These are phyloP conservation scores for Candida sojae DNA, from an alignment of 1,139 yeast species.

Conservation along the genomic window DNA sequence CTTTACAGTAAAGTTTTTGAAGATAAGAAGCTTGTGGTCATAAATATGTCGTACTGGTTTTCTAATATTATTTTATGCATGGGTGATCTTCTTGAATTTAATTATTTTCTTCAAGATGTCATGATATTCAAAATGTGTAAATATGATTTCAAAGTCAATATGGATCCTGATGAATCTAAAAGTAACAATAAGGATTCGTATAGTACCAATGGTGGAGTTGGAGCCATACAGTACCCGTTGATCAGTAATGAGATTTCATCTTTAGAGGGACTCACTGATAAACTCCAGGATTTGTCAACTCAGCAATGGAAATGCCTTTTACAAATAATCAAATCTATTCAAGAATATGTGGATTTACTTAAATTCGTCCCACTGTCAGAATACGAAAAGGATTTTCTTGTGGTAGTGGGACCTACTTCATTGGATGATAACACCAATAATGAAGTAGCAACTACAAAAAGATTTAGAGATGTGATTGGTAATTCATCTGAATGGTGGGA, in stretches of 20 bases:
- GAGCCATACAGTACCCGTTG: slow-evolving; percentile 10
- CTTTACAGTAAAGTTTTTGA: slow-evolving; percentile 11
- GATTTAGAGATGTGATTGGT: slow-evolving; percentile 7
- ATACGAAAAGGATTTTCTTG: slow-evolving; percentile 13
- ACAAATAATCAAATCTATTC: slow-evolving; percentile 15
- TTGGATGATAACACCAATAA: slow-evolving; percentile 2
- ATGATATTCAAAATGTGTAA: slow-evolving; percentile 16
- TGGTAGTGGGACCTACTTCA: slow-evolving; percentile 13
- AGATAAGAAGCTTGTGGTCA: slow-evolving; percentile 22
- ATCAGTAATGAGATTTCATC: slow-evolving; percentile 19
- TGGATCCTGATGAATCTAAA: not conserved
- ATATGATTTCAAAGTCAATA: slow-evolving; percentile 7
- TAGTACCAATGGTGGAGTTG: not conserved
- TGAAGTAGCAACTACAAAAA: slow-evolving; percentile 1
- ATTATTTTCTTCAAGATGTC: slow-evolving; percentile 13
- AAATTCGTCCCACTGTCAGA: slow-evolving; percentile 15
- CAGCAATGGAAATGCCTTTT: slow-evolving; percentile 23
- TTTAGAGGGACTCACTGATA: slow-evolving; percentile 19
- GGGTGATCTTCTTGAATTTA: slow-evolving; percentile 20
- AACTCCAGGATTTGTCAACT: slow-evolving; percentile 17
- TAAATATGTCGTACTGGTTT: slow-evolving; percentile 31
- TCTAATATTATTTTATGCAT: slow-evolving; percentile 26
- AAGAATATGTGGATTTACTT: slow-evolving; percentile 21
- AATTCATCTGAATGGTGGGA: slow-evolving; percentile 24
- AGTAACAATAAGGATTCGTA: not conserved